These are phyloP conservation scores for Favolaschia claudopus DNA, from an alignment of 768 basidiomycete species.

Conservation along the genomic window DNA sequence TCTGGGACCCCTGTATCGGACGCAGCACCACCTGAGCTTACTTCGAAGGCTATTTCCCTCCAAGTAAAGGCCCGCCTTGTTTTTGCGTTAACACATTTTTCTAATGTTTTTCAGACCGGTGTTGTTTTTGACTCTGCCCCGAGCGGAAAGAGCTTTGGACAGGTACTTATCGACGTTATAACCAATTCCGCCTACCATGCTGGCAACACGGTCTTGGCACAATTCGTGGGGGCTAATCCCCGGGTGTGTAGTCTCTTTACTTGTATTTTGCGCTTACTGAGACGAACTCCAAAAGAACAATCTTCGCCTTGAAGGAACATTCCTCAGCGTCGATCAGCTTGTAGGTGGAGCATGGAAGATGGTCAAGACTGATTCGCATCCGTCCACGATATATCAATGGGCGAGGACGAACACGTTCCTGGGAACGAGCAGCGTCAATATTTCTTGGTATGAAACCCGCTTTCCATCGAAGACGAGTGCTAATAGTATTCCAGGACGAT, in stretches of 20 bases:
- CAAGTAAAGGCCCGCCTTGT: conserved; percentile 46
- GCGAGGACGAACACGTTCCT: conserved; percentile 45
- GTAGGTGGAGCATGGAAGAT: conserved; percentile 42
- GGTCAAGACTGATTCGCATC: conserved; percentile 61
- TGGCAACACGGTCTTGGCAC: conserved; percentile 52
- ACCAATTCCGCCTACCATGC: conserved; percentile 40
- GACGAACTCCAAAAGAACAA: conserved; percentile 56
- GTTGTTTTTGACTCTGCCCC: conserved; percentile 53
- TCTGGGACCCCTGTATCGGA: conserved; percentile 47
- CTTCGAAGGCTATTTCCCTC: conserved; percentile 52
- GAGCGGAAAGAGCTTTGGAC: conserved; percentile 51
- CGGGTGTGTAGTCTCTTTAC: conserved; percentile 43
- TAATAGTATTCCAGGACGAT: conserved; percentile 49
- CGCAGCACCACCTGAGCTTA: conserved; percentile 54
- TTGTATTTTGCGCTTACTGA: background rate
- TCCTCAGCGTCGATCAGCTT: conserved; percentile 52
- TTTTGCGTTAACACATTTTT: background rate
- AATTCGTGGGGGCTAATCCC: conserved; percentile 62
- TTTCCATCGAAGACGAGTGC: no score
- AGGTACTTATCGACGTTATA: conserved; percentile 50
- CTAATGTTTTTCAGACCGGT: conserved; percentile 36
- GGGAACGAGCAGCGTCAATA: conserved; percentile 53
- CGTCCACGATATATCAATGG: conserved; percentile 60
- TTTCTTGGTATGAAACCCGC: conserved; percentile 57
- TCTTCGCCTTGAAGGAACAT: conserved; percentile 57